These are phyloP conservation scores for Dactylellina cionopaga DNA, from an alignment of 2,329 filamentous ascomycete species.

Conservation along the genomic window DNA sequence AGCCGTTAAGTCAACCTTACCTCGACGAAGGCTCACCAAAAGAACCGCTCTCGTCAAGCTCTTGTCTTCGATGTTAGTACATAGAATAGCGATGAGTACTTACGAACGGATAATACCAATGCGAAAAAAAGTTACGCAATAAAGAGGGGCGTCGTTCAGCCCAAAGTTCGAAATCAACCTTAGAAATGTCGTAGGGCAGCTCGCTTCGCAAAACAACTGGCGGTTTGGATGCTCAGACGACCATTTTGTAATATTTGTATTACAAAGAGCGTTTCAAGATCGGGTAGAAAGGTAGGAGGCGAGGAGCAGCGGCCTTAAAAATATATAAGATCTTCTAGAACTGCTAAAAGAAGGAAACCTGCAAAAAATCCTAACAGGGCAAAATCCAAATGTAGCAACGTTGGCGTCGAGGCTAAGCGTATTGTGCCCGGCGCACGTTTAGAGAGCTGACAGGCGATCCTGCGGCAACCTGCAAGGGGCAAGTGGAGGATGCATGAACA, in stretches of 20 bases:
- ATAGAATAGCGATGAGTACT: slow-evolving; percentile 24
- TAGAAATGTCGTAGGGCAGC: slow-evolving; percentile 35
- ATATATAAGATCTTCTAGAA: slow-evolving; percentile 54
- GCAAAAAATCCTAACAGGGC: slow-evolving; percentile 35
- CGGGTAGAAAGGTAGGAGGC: slow-evolving; percentile 33
- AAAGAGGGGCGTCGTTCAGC: slow-evolving; percentile 44
- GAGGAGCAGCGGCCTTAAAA: slow-evolving; percentile 46
- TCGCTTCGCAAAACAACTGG: slow-evolving; percentile 32
- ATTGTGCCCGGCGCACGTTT: slow-evolving; percentile 42
- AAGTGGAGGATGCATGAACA: slow-evolving; percentile 53
- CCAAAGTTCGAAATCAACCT: slow-evolving; percentile 33
- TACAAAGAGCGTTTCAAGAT: slow-evolving; percentile 24
- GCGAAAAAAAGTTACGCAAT: slow-evolving; percentile 20
- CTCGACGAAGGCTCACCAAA: slow-evolving; percentile 16
- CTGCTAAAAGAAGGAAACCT: slow-evolving; percentile 13
- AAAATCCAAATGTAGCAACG: slow-evolving; percentile 52
- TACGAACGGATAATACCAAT: slow-evolving; percentile 34
- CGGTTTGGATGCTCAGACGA: slow-evolving; percentile 18
- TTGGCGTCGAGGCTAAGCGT: slow-evolving; percentile 53
- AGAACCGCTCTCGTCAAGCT: background rate
- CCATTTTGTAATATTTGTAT: slow-evolving; percentile 37
- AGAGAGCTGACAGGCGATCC: slow-evolving; percentile 53
- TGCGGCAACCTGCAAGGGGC: slow-evolving; percentile 52
- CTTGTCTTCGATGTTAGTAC: too few species aligned
- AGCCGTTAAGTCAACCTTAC: slow-evolving; percentile 52